Percentiles rank a stretch among this genome's conserved stretches.
Evolutionary conservation across 129 eudicot genomes (phyloP).

Genomic region (Daucus carota): DH1_v3.0 NC_030385.2:46588001-46588500

Average conservation of each 20-base stretch:
- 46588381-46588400: not conserved
- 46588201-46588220: too few species aligned
- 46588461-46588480: not conserved
- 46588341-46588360: slow-evolving; percentile 16
- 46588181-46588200: too few species aligned
- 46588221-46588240: too few species aligned
- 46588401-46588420: not conserved
- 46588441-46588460: not conserved
- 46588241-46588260: not conserved
- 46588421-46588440: not conserved
- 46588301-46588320: slow-evolving; percentile 38
- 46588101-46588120: not conserved
- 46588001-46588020: not conserved
- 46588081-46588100: not conserved
- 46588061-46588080: not conserved
- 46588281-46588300: slow-evolving; percentile 30
- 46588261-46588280: not conserved
- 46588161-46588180: too few species aligned
- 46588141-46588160: not conserved
- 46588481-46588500: not conserved
- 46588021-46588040: not conserved
- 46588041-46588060: not conserved
- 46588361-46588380: not conserved
- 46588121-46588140: not conserved
- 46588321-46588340: slow-evolving; percentile 50